Base-by-base conservation (phyloP, 23 red algal genomes). In the Gracilaria vermiculophylla region DNA sequence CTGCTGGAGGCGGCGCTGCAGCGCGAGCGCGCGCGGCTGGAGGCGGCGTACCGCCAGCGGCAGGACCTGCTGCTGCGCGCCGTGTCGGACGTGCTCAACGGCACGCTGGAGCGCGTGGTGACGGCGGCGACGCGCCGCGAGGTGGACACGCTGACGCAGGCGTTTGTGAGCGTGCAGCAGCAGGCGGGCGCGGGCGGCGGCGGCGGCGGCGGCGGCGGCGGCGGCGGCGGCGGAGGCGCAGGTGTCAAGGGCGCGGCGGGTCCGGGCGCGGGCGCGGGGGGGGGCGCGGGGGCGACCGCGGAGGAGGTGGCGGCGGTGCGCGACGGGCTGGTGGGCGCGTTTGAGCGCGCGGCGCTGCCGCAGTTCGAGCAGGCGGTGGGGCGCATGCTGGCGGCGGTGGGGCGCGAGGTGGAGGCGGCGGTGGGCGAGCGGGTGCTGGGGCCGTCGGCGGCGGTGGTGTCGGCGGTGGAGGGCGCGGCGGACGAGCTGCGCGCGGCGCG, bases 31-130 rank as follows among this genome's bases (percentile, higher is more conserved):
- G 20, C 25, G 5, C 84, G 84, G 51, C 58, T 88, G 16, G 84
- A 88, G 31, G 58, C 84, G 10, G 42, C 70, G n/a, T 88, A 77
- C 53, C 84, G 84, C 11, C 35, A 65, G 36, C 84, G 84, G 21
- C 84, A 88, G 33, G 84, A 88, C 28, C 51, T 69, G 53, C 69
- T 88, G 4, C 72, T 88, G 3, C 84, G 69, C n/a, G 84, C 72
- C 45, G 66, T 88, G 14, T 88, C 84, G 5, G 69, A 76, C 25
- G 84, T 88, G 25, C 72, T 88, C 54, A 88, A 88, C 34, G 28
- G 77, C 40, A 77, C 66, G 12, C 52, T 88, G 47, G 84, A 88
- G 36, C 69, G 84, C 20, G 69, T 77, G 29, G 84, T 88, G 11
- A 49, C 70, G 8, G 58, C 69, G 7, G 84, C 84, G 34, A 53